These are phyloP conservation scores for Linnemannia zychae DNA, from an alignment of 192 early-diverging fungal genomes.

Conservation along the genomic window DNA sequence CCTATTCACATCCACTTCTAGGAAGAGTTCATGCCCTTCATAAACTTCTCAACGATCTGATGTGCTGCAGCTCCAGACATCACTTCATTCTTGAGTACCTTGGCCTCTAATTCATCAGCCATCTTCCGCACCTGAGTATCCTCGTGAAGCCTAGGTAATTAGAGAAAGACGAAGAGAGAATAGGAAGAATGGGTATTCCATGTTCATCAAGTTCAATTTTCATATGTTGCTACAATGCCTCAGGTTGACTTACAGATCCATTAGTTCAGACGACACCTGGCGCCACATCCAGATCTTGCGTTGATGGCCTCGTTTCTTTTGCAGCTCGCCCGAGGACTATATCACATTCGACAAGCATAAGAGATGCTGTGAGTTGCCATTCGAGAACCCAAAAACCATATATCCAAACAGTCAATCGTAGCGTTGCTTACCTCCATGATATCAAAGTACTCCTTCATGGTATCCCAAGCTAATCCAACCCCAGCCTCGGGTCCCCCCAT, in stretches of 20 bases:
- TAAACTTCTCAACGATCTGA: conserved; percentile 63
- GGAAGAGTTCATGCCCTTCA: conserved; percentile 41
- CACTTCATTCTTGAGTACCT: conserved; percentile 63
- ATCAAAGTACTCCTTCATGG: conserved; percentile 69
- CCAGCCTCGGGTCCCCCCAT: conserved; percentile 61
- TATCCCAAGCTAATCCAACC: conserved; percentile 70
- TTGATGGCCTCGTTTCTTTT: conserved; percentile 69
- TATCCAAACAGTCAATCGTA: too few species aligned
- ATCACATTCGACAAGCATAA: not conserved
- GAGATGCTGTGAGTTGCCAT: not conserved
- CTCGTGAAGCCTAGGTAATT: conserved; percentile 49
- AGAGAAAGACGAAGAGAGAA: not conserved
- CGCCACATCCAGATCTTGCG: conserved; percentile 79
- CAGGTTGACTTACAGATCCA: conserved; percentile 59
- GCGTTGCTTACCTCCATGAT: conserved; percentile 70
- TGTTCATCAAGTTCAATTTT: not conserved
- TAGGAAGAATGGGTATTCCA: not conserved
- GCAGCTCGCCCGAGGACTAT: conserved; percentile 51
- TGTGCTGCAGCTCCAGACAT: conserved; percentile 67
- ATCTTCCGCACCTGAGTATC: conserved; percentile 53
- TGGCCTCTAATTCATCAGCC: conserved; percentile 56
- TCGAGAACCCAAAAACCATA: not conserved
- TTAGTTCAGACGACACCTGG: conserved; percentile 72
- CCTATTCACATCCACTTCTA: not conserved
- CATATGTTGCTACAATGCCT: too few species aligned